These are phyloP conservation scores for Ilex paraguariensis DNA, from an alignment of 305 asterid genomes.

Conservation along the genomic window DNA sequence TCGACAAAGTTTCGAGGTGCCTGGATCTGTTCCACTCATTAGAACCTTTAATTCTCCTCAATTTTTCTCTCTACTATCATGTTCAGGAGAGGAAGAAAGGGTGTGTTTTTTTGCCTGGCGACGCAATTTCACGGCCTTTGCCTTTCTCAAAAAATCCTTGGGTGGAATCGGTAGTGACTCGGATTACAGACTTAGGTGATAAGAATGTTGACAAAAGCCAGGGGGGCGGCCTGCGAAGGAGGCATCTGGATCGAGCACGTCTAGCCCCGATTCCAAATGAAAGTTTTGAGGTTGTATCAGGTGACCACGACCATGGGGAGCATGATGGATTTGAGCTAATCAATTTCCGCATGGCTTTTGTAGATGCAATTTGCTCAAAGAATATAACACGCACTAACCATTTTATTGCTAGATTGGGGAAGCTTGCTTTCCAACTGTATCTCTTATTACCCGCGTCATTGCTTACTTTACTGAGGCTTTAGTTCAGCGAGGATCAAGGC, in stretches of 20 bases:
- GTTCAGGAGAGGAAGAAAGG: constrained; percentile 62
- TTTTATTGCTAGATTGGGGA: constrained; percentile 69
- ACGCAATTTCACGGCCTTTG: constrained; percentile 33
- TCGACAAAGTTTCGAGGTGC: constrained; percentile 34
- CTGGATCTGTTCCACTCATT: constrained; percentile 20
- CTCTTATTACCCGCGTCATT: constrained; percentile 59
- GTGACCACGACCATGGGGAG: constrained; percentile 37
- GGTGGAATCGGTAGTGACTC: constrained; percentile 62
- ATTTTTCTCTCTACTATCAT: constrained; percentile 52
- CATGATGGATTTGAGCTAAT: constrained; percentile 63
- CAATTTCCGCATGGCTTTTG: constrained; percentile 65
- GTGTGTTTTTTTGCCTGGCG: constrained; percentile 46
- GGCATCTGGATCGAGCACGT: constrained; percentile 62
- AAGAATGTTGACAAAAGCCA: constrained; percentile 38
- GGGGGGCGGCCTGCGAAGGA: constrained; percentile 42
- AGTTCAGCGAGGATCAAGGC: constrained; percentile 53
- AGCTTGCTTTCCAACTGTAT: constrained; percentile 86
- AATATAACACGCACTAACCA: constrained; percentile 55
- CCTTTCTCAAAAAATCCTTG: constrained; percentile 71
- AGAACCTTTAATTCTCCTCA: constrained; percentile 28
- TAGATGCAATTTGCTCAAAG: constrained; percentile 54
- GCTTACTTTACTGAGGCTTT: constrained; percentile 89
- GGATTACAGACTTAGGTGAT: constrained; percentile 47
- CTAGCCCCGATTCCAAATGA: constrained; percentile 38
- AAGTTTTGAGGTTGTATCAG: constrained; percentile 21